Evolutionary conservation across 2,329 filamentous ascomycete species (phyloP), one percentile per base, ranked within the genome.

Genomic region (Juglanconis sp.): DNA sequence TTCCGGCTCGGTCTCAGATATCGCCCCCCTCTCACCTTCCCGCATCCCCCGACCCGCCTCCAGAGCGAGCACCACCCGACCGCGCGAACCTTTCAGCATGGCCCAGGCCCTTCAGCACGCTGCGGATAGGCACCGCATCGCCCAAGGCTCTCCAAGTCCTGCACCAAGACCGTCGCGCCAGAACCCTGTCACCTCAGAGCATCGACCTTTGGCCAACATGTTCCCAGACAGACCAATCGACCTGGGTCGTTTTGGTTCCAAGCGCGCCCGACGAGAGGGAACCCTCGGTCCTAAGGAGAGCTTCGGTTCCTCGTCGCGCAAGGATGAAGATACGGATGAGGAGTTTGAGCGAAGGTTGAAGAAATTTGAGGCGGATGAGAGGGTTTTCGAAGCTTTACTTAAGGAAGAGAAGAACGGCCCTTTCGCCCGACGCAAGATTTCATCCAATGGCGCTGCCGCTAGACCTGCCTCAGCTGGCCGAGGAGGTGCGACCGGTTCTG

Each of bases 61-160:
- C 51, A 42, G 32, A 31, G 30, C 65, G 56, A 49, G 62, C 53
- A 38, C 64, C 40, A 48, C 73, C 2, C 70, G 71, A 34, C 72
- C 58, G 15, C 71, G 81, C 3, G 79, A 82, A 48, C 79, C 79
- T 6, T 79, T 75, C 65, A 67, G 65, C 44, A 66, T 73, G 66
- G 73, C 70, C 3, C 72, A 74, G 57, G 72, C 73, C 38, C 69
- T 69, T 36, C 67, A 40, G 48, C 24, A 52, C 38, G 55, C 47
- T 30, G 24, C 36, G 17, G 55, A 57, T 17, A 57, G 42, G 47
- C 17, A 52, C 30, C 47, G 31, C 38, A 24, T 63, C n/a, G 64
- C 69, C 68, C 76, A 78, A 61, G 80, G 75, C 17, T 82, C 80
- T 2, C 81, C 81, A 1, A 83, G 81, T 57, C 81, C 81, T 0